These are phyloP conservation scores for Pichia sp. DNA, from an alignment of 1,139 yeast species.

Conservation along the genomic window DNA sequence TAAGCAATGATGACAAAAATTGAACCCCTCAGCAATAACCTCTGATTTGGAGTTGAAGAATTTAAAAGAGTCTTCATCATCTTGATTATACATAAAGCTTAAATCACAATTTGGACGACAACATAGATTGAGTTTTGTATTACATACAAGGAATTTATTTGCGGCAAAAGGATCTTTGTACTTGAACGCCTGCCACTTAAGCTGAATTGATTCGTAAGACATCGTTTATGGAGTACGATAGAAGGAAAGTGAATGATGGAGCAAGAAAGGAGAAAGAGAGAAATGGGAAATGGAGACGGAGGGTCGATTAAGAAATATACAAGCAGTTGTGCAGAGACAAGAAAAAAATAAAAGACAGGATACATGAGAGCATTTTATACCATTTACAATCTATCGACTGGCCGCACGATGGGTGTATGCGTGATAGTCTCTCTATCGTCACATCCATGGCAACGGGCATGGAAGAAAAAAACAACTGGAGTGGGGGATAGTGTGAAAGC, in stretches of 20 bases:
- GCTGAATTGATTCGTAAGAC: slow-evolving; percentile 38
- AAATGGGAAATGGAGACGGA: no score
- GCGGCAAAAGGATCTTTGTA: slow-evolving; percentile 64
- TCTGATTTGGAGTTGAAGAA: slow-evolving; percentile 35
- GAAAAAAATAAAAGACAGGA: no score
- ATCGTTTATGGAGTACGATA: neutral
- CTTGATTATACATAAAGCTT: slow-evolving; percentile 35
- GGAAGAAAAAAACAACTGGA: no score
- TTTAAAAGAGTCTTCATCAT: slow-evolving; percentile 39
- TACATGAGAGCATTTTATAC: no score
- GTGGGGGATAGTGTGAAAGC: no score
- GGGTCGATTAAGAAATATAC: no score
- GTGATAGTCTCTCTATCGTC: no score
- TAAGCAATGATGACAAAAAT: slow-evolving; percentile 50
- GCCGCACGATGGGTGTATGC: no score
- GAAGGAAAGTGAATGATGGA: neutral
- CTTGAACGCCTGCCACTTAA: slow-evolving; percentile 61
- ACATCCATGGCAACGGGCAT: no score
- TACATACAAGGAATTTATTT: slow-evolving; percentile 47
- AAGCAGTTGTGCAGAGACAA: no score
- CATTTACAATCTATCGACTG: no score
- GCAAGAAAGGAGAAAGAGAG: neutral
- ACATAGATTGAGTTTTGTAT: slow-evolving; percentile 36
- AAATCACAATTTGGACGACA: slow-evolving; percentile 69
- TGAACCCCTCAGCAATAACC: slow-evolving; percentile 42